Conservation (phyloP, 2,329 filamentous ascomycete genomes). For the Cladophialophora exuberans region DNA sequence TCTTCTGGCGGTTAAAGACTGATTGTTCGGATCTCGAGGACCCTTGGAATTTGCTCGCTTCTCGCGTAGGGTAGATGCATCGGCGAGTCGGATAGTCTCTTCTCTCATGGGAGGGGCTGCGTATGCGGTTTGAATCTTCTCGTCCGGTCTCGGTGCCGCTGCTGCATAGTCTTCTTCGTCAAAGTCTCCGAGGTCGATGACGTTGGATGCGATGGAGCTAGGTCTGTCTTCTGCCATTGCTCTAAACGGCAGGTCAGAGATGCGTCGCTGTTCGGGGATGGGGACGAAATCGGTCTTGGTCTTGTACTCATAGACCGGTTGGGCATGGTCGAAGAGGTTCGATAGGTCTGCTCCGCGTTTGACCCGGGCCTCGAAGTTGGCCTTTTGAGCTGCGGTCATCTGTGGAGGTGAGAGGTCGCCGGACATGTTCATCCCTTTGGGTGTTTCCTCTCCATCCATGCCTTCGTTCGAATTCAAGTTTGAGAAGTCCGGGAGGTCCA, state of each 20-base stretch:
- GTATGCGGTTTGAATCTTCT: slow-evolving; percentile 52
- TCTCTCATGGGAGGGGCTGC: slow-evolving; percentile 48
- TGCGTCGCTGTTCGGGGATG: slow-evolving; percentile 46
- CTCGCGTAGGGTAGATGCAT: slow-evolving; percentile 60
- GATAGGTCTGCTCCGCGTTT: slow-evolving; percentile 60
- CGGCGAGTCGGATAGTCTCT: slow-evolving; percentile 54
- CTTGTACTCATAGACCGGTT: slow-evolving; percentile 62
- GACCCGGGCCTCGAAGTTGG: slow-evolving; percentile 61
- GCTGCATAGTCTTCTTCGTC: slow-evolving; percentile 53
- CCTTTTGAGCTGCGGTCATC: slow-evolving; percentile 50
- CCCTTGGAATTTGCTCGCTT: slow-evolving; percentile 54
- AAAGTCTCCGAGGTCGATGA: slow-evolving; percentile 57
- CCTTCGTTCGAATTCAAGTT: slow-evolving; percentile 50
- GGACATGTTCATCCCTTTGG: slow-evolving; percentile 33
- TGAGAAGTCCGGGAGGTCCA: slow-evolving; percentile 35
- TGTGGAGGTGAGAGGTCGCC: slow-evolving; percentile 30
- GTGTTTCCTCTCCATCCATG: slow-evolving; percentile 45
- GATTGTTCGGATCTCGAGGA: slow-evolving; percentile 43
- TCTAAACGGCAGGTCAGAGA: slow-evolving; percentile 60
- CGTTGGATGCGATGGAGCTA: slow-evolving; percentile 52
- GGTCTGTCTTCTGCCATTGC: slow-evolving; percentile 37
- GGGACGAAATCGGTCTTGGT: slow-evolving; percentile 55
- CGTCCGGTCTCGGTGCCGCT: slow-evolving; percentile 45
- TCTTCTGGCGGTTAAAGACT: slow-evolving; percentile 36
- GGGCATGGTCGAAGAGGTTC: slow-evolving; percentile 60